phyloP scores from a whole-genome alignment of 2,329 filamentous ascomycete species.

The Trichoderma breve region DNA sequence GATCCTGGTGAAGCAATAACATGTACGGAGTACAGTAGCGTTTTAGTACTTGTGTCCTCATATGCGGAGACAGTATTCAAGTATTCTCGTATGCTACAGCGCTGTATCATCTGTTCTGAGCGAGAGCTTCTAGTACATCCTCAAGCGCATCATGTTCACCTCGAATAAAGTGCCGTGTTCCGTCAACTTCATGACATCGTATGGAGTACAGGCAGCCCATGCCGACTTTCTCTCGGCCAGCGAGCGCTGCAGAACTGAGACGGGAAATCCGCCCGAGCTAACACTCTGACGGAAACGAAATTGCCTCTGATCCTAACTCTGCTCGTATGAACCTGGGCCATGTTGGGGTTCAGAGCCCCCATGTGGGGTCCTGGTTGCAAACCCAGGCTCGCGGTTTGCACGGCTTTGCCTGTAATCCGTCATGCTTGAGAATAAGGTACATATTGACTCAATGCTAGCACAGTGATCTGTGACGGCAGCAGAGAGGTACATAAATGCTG shows the following conservation, averaged over 20 bases:
- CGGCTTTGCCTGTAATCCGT: background rate
- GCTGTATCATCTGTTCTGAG: background rate
- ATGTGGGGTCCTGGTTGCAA: background rate
- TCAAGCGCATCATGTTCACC: background rate
- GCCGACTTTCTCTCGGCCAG: background rate
- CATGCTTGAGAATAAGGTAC: background rate
- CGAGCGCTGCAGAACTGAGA: background rate
- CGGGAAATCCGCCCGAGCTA: background rate
- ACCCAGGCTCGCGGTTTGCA: background rate
- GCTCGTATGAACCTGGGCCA: slow-evolving; percentile 15
- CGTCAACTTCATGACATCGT: background rate
- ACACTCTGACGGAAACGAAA: slow-evolving; percentile 13
- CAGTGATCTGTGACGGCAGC: background rate
- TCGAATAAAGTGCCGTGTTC: background rate
- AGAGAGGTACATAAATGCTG: background rate
- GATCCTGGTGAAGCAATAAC: background rate
- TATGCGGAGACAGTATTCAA: background rate
- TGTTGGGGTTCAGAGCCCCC: slow-evolving; percentile 13
- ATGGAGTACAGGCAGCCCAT: background rate
- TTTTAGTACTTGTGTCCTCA: background rate
- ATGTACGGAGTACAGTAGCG: background rate
- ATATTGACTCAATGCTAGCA: background rate
- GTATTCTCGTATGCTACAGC: background rate
- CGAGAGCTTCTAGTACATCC: background rate
- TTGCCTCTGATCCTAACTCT: slow-evolving; percentile 9